Evolutionary conservation across 2,329 filamentous ascomycete genomes (phyloP).

Genomic region (Aulographum hederae): DNA sequence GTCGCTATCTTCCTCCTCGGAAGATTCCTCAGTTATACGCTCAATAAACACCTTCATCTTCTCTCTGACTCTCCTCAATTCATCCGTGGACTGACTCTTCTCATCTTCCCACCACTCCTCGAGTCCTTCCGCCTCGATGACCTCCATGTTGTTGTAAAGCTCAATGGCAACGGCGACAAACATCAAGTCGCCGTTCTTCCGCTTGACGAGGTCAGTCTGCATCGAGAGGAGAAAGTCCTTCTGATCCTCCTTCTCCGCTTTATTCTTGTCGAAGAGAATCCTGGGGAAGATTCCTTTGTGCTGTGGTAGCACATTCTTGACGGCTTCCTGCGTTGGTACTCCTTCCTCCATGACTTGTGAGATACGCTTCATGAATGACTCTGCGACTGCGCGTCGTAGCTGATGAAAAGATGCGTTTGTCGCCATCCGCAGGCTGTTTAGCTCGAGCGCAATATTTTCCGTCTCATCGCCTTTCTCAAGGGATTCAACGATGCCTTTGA

Average conservation of each 20-base stretch:
- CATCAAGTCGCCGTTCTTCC: slow-evolving; percentile 45
- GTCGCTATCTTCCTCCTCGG: slow-evolving; percentile 37
- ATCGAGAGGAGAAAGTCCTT: slow-evolving; percentile 68
- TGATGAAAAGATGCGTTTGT: slow-evolving; percentile 80
- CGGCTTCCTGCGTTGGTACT: slow-evolving; percentile 1
- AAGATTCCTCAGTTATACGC: slow-evolving; percentile 50
- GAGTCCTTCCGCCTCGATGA: slow-evolving; percentile 78
- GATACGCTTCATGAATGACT: slow-evolving; percentile 68
- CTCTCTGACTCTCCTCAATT: slow-evolving; percentile 50
- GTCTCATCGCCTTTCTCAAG: slow-evolving; percentile 52
- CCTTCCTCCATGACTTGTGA: slow-evolving; percentile 42
- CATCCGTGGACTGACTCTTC: slow-evolving; percentile 46
- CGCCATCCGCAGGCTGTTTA: slow-evolving; percentile 72
- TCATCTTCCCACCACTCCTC: slow-evolving; percentile 74
- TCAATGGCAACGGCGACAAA: slow-evolving; percentile 67
- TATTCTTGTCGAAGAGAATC: slow-evolving; percentile 37
- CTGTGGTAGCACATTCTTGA: slow-evolving; percentile 13
- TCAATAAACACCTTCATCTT: slow-evolving; percentile 68
- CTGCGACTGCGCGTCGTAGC: slow-evolving; percentile 71
- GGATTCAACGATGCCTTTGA: slow-evolving; percentile 70
- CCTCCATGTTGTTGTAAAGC: slow-evolving; percentile 57
- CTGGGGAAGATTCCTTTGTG: slow-evolving; percentile 43
- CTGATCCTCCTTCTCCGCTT: slow-evolving; percentile 44
- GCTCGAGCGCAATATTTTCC: slow-evolving; percentile 83
- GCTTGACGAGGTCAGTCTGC: slow-evolving; percentile 58